Conservation (phyloP, 2,329 filamentous ascomycete species). For the Claviceps sp. region DNA sequence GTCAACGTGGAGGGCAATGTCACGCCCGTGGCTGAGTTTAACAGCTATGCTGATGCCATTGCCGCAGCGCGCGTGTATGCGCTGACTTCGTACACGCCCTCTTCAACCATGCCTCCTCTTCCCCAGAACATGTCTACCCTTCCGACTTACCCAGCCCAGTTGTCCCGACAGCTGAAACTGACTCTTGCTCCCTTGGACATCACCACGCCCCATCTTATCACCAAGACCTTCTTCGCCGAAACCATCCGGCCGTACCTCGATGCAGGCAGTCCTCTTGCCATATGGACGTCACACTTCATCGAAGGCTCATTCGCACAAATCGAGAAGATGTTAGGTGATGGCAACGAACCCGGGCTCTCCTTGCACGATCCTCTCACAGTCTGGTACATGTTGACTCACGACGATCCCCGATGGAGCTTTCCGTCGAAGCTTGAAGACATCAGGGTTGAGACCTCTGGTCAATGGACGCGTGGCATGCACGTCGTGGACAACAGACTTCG, state of each 20-base stretch:
- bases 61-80: constrained; percentile 67
- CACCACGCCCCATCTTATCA: constrained; percentile 56
- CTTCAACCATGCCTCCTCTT: constrained; percentile 66
- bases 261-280: constrained; percentile 56
- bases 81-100: constrained; percentile 58
- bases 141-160: constrained; percentile 46
- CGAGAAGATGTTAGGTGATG: constrained; percentile 45
- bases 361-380: constrained; percentile 69
- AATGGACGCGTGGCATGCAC: constrained; percentile 92
- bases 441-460: constrained; percentile 74
- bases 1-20: constrained; percentile 71
- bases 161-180: constrained; percentile 51
- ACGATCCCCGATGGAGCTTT: constrained; percentile 43
- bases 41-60: constrained; percentile 77
- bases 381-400: constrained; percentile 60
- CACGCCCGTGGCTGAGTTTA: constrained; percentile 83
- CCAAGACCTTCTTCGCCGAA: constrained; percentile 42
- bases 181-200: constrained; percentile 67
- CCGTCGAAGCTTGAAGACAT: constrained; percentile 61
- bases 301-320: constrained; percentile 58
- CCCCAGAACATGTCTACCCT: constrained; percentile 37
- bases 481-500: constrained; percentile 61
- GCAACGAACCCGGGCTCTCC: constrained; percentile 44
- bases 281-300: constrained; percentile 62
- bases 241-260: constrained; percentile 41